phyloP scores from a whole-genome alignment of 257 asterid species.

The Nicotiana undulata region DNA sequence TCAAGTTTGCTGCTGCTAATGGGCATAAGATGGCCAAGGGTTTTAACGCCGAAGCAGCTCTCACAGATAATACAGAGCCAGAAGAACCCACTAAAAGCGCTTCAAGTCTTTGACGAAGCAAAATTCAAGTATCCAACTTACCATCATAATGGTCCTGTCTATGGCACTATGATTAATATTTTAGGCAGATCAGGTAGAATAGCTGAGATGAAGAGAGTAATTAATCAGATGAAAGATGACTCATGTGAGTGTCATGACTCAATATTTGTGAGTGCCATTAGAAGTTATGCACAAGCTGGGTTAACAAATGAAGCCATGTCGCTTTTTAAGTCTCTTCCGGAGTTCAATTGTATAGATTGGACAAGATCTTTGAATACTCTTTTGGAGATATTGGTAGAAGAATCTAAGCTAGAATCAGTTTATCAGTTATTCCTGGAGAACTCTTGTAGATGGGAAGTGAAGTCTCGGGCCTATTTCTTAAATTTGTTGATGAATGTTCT shows the following conservation, averaged over 20 bases:
- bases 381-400: conserved; percentile 68
- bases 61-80: conserved; percentile 55
- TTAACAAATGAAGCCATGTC: conserved; percentile 62
- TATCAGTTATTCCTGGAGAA: conserved; percentile 59
- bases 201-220: conserved; percentile 61
- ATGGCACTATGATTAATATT: conserved; percentile 59
- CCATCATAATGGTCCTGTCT: conserved; percentile 71
- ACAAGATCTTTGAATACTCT: conserved; percentile 64
- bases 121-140: conserved; percentile 57
- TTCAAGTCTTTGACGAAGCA: conserved; percentile 61
- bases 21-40: conserved; percentile 84
- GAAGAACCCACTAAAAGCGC: conserved; percentile 77
- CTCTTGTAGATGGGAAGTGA: conserved; percentile 73
- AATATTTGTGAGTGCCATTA: conserved; percentile 47
- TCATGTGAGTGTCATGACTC: conserved; percentile 74
- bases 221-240: conserved; percentile 62
- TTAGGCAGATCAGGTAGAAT: conserved; percentile 57
- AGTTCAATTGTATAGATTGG: conserved; percentile 76
- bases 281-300: conserved; percentile 50
- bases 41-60: conserved; percentile 62
- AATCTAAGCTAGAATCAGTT: conserved; percentile 44
- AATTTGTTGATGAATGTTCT: conserved; percentile 61
- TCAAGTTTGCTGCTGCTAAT: conserved; percentile 9
- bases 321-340: conserved; percentile 54
- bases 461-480: conserved; percentile 50